Base-by-base conservation (phyloP, 2,329 filamentous ascomycete genomes). In the Fulvia fulva region DNA sequence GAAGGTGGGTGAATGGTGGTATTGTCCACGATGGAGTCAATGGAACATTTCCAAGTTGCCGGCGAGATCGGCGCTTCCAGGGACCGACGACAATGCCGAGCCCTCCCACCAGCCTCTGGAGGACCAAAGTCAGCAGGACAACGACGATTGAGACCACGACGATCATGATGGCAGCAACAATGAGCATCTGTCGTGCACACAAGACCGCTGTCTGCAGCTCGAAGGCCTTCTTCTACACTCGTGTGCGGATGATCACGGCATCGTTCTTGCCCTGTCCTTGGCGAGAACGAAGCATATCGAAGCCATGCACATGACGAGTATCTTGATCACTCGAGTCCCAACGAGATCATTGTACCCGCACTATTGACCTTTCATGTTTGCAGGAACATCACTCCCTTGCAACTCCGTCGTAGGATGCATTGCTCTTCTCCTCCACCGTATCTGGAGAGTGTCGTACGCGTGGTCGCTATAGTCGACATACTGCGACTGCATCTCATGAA, bases 381-480 rank as follows among this genome's bases (percentile, higher is more conserved):
- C 30, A 34, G 2, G 30, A 34, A 34, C 30, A 34, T 9, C 9
- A 32, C 47, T 50, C 2, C 47, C 47, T 30, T 50, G 23, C 47
- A 50, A 25, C 25, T 50, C 47, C 26, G 30, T 25, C 19, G 47
- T 25, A 50, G 47, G 47, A 30, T n/a, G 30, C 30, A 7, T 30
- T 50, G 4, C 47, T 30, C 9, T 19, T 30, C 25, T 30, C n/a
- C 3, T 50, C 22, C 3, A 30, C 21, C 12, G 25, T 19, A 28
- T 50, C 47, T 30, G 28, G 11, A 57, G 43, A 11, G 47, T 19
- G 22, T 46, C 32, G 37, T 61, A 58, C 5, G 25, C 53, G 2
- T 41, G 23, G n/a, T 50, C 21, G 12, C 11, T 57, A 30, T 54
- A 51, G 6, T 56, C 44, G 26, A 45, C 5, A 43, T 19, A 49